phyloP scores from a whole-genome alignment of 495 filamentous ascomycete genomes.

The Parmelia sp. region DNA sequence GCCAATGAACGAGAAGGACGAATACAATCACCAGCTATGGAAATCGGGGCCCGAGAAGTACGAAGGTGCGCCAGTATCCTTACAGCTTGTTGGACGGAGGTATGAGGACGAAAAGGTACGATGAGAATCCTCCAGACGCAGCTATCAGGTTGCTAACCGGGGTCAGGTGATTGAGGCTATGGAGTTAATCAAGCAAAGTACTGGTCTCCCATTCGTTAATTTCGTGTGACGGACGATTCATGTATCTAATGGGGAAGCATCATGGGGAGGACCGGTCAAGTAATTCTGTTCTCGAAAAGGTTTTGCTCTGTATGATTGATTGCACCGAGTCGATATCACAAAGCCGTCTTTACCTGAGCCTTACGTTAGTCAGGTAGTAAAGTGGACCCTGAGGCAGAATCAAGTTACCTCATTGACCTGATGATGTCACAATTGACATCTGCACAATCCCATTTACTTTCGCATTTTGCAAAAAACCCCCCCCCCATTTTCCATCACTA shows the following conservation, averaged over 20 bases:
- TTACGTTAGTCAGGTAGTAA: neutral
- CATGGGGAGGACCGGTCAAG: neutral
- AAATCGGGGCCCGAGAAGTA: slow-evolving; percentile 27
- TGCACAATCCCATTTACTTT: neutral
- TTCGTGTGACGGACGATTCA: slow-evolving; percentile 4
- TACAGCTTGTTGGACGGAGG: slow-evolving; percentile 39
- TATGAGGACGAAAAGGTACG: slow-evolving; percentile 43
- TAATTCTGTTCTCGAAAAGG: neutral
- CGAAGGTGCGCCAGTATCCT: slow-evolving; percentile 31
- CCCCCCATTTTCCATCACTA: neutral
- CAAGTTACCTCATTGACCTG: neutral
- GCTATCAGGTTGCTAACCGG: neutral
- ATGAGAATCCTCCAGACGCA: neutral
- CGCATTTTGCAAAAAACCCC: neutral
- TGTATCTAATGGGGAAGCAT: neutral
- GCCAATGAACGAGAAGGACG: slow-evolving; percentile 36
- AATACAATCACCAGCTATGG: slow-evolving; percentile 37
- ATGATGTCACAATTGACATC: neutral
- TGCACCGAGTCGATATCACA: neutral
- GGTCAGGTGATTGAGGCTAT: slow-evolving; percentile 30
- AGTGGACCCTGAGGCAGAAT: neutral
- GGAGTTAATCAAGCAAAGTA: slow-evolving; percentile 32
- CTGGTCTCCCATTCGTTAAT: slow-evolving; percentile 20
- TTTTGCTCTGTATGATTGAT: neutral
- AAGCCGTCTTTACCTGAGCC: neutral